phyloP scores from a whole-genome alignment of 768 basidiomycete species.

The Daedalea quercina region DNA sequence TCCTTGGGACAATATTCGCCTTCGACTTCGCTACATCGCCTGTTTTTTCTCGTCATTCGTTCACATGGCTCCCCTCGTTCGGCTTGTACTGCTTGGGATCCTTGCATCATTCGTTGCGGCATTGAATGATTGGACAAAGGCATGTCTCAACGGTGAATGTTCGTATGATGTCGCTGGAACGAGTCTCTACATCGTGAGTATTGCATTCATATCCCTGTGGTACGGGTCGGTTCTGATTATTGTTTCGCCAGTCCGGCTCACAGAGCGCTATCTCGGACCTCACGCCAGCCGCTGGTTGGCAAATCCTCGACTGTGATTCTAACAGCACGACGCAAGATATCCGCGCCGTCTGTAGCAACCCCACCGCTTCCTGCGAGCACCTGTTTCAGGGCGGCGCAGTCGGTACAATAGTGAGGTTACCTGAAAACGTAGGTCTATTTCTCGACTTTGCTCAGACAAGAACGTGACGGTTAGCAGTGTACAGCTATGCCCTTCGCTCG shows the following conservation, averaged over 20 bases:
- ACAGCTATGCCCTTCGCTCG: slow-evolving; percentile 24
- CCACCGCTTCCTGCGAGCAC: slow-evolving; percentile 30
- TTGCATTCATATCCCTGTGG: no score
- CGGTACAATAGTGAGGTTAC: slow-evolving; percentile 47
- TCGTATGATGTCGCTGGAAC: slow-evolving; percentile 6
- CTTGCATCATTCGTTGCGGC: background rate
- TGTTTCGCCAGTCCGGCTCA: slow-evolving; percentile 9
- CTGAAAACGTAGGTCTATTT: slow-evolving; percentile 37
- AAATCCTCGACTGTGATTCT: slow-evolving; percentile 39
- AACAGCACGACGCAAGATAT: slow-evolving; percentile 37
- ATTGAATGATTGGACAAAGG: slow-evolving; percentile 12
- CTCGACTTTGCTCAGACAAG: background rate
- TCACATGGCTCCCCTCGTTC: background rate
- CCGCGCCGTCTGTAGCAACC: slow-evolving; percentile 38
- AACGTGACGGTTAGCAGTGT: slow-evolving; percentile 12
- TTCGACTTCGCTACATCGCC: background rate
- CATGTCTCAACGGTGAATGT: slow-evolving; percentile 12
- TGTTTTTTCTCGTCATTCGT: background rate
- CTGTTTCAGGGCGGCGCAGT: slow-evolving; percentile 33
- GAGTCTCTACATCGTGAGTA: slow-evolving; percentile 11
- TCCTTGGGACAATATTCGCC: background rate
- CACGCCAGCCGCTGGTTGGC: slow-evolving; percentile 44
- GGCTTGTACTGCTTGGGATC: background rate
- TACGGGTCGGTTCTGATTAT: background rate
- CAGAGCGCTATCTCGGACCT: slow-evolving; percentile 28